Conservation (phyloP, 768 basidiomycete species). For the Tulasnella sp. region DNA sequence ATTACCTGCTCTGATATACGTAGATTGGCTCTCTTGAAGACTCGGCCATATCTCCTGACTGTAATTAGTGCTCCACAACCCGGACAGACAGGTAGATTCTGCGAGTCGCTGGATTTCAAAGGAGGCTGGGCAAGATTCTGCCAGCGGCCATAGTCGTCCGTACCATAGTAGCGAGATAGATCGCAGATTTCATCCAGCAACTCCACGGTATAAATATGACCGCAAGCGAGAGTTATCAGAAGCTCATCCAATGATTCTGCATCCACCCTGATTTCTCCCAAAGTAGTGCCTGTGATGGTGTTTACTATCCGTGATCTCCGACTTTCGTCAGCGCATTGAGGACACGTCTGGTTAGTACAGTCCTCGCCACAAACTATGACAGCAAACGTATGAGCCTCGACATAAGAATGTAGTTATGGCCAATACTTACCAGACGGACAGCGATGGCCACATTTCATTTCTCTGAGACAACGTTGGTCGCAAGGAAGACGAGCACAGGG, state of each 20-base stretch:
- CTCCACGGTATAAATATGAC: conserved; percentile 57
- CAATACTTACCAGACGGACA: conserved; percentile 47
- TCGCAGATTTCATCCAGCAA: conserved; percentile 51
- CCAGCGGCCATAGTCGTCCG: conserved; percentile 32
- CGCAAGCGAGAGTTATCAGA: conserved; percentile 46
- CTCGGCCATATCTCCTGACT: conserved; percentile 45
- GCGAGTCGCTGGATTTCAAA: conserved; percentile 24
- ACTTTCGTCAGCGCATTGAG: conserved; percentile 33
- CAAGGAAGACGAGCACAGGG: conserved; percentile 54
- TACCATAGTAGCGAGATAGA: conserved; percentile 39
- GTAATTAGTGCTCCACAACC: conserved; percentile 47
- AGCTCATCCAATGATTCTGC: conserved; percentile 34
- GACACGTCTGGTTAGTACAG: conserved; percentile 44
- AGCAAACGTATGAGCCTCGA: background rate
- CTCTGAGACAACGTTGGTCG: conserved; percentile 37
- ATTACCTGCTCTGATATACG: conserved; percentile 43
- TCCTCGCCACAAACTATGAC: conserved; percentile 52
- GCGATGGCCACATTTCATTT: conserved; percentile 44
- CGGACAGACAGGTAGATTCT: conserved; percentile 43
- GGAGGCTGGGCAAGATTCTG: conserved; percentile 32
- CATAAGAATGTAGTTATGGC: background rate
- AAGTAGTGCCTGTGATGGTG: conserved; percentile 38
- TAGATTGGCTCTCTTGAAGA: conserved; percentile 47
- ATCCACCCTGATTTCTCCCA: conserved; percentile 31
- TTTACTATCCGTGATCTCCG: conserved; percentile 40